Base-by-base conservation (phyloP, 345 rosid genomes). In the Erysimum cheiranthoides region DNA sequence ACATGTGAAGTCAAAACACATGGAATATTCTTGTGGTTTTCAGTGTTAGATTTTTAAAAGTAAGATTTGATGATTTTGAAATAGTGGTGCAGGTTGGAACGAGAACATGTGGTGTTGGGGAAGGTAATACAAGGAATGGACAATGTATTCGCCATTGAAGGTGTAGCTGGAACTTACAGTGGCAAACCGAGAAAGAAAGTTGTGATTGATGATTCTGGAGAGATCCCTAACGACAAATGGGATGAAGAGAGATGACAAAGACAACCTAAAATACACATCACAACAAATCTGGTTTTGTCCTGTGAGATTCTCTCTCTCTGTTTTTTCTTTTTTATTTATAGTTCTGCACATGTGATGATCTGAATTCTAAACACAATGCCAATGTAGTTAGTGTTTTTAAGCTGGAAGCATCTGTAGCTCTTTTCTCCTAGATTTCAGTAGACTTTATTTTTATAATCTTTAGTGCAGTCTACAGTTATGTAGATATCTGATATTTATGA, bases 121-220 rank as follows among this genome's bases (percentile, higher is more conserved):
- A 95, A 85, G 87, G 97, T 92, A 7, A 82, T 90, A 70, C 96
- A 95, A 67, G 99, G 97, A 56, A 95, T 95, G 98, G 99, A 95
- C 66, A 86, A 42, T 61, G 92, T 92, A 43, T 95, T 87, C 43
- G 88, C 86, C 45, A 90, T 92, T 45, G 97, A 95, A 87, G 99
- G 99, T 3, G 97, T 98, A 50, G 99, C 97, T 2, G 99, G 99
- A 42, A 95, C 99, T 16, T 95, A 92, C 82, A 92, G 82, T 38
- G 97, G 96, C 64, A 92, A 95, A 73, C 99, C 97, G 3, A 83
- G 98, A 82, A 92, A 92, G 86, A 92, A 86, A 79, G 97, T 92
- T 16, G 83, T 78, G 28, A 84, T 95, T 61, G 90, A 93, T 0
- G 97, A 92, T 80, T 87, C 88, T 0, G 97, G 98, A 46, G 96